These are phyloP conservation scores for Rubia yunnanensis DNA, from an alignment of 257 asterid species.

Conservation along the genomic window DNA sequence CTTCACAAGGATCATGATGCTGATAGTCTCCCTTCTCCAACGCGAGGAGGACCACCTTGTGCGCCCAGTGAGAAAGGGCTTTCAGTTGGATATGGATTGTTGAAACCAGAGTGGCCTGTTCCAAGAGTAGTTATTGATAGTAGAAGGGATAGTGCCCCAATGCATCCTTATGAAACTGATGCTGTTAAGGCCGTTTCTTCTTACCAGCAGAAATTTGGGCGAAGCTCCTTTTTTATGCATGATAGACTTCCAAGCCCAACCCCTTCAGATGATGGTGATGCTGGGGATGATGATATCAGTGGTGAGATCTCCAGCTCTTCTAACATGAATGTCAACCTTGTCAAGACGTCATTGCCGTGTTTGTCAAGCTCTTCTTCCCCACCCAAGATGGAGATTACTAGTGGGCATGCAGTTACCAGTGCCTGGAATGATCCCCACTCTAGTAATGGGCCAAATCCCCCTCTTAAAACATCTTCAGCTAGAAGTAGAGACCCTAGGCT, in stretches of 20 bases:
- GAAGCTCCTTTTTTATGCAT: conserved; percentile 43
- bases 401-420: conserved; percentile 32
- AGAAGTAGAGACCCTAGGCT: conserved; percentile 94
- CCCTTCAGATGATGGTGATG: conserved; percentile 78
- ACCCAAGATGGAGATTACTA: conserved; percentile 22
- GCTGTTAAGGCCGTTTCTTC: conserved; percentile 89
- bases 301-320: conserved; percentile 70
- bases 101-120: conserved; percentile 74
- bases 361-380: conserved; percentile 36
- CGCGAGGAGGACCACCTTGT: conserved; percentile 49
- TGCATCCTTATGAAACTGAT: conserved; percentile 89
- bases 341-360: conserved; percentile 20
- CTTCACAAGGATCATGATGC: conserved; percentile 91
- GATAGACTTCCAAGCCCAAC: conserved; percentile 94
- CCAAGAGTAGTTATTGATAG: conserved; percentile 39
- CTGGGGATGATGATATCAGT: conserved; percentile 47
- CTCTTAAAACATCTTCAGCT: conserved; percentile 37
- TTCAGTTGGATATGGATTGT: conserved; percentile 34
- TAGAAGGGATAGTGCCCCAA: conserved; percentile 18
- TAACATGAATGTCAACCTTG: conserved; percentile 21
- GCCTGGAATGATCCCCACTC: conserved; percentile 24
- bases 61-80: conserved; percentile 46
- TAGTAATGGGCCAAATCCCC: conserved; percentile 32
- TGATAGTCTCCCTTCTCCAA: conserved; percentile 96
- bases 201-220: conserved; percentile 87